Percentiles rank a stretch among this genome's conserved stretches.
Evolutionary conservation across 306 rosid genomes (phyloP).

Genomic region (Sindora glabra): DNA sequence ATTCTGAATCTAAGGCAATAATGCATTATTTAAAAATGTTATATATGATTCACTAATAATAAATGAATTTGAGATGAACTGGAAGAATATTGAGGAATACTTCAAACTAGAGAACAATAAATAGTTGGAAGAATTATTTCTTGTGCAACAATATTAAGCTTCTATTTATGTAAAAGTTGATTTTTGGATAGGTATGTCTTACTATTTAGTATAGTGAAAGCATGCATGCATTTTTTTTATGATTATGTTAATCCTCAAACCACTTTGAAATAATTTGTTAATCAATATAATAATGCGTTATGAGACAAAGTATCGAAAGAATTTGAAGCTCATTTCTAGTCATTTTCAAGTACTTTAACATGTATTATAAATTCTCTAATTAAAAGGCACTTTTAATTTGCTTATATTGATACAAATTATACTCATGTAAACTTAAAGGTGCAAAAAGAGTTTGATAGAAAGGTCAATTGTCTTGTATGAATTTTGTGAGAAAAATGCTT

Average conservation of each 20-base stretch:
- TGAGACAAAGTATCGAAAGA: constrained; percentile 16
- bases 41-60: constrained; percentile 5
- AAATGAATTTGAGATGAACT: constrained; percentile 18
- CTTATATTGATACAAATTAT: constrained; percentile 17
- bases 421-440: constrained; percentile 19
- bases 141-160: constrained; percentile 14
- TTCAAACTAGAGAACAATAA: constrained; percentile 4
- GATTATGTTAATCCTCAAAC: constrained; percentile 13
- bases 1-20: background rate
- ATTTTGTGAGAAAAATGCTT: background rate
- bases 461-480: constrained; percentile 14
- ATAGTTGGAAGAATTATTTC: constrained; percentile 20
- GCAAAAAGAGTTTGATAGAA: constrained; percentile 24
- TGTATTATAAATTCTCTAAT: constrained; percentile 15
- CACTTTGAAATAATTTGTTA: constrained; percentile 25
- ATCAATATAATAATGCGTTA: constrained; percentile 18
- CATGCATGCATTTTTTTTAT: constrained; percentile 12
- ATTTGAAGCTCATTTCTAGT: constrained; percentile 17
- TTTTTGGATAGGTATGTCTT: constrained; percentile 28
- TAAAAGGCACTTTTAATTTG: constrained; percentile 18
- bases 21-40: constrained; percentile 3
- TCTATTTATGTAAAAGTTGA: constrained; percentile 11
- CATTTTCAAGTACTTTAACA: constrained; percentile 11
- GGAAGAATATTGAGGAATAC: constrained; percentile 16
- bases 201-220: background rate